A percentile compares a stretch with the other conserved stretches of the same genome.
phyloP scores from a whole-genome alignment of 495 filamentous ascomycete species.

The Wilcoxina mikolae region DNA sequence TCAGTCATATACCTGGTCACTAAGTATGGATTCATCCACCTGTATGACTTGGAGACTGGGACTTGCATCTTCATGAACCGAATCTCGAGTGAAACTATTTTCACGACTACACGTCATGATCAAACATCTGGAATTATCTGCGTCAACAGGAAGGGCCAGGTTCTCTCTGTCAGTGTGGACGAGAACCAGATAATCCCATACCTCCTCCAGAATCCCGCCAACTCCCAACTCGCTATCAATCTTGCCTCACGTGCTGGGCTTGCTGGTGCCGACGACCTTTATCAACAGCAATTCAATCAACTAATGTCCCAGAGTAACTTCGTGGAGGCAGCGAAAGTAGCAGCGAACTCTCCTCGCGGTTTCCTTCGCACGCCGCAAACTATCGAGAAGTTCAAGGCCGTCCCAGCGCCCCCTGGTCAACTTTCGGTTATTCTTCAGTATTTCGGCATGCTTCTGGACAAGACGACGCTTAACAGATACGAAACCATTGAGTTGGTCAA shows the following conservation, averaged over 20 bases:
- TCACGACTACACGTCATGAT: conserved; percentile 75
- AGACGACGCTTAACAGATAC: conserved; percentile 77
- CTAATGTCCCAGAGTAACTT: conserved; percentile 62
- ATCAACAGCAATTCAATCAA: conserved; percentile 80
- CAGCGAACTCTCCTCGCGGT: conserved; percentile 88
- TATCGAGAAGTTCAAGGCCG: conserved; percentile 83
- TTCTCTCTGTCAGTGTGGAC: conserved; percentile 81
- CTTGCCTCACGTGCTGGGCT: conserved; percentile 86
- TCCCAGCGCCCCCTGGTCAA: conserved; percentile 55
- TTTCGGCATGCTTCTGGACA: conserved; percentile 92
- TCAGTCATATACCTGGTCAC: conserved; percentile 93
- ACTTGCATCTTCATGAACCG: conserved; percentile 99
- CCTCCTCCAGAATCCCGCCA: conserved; percentile 86
- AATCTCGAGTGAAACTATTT: conserved; percentile 98
- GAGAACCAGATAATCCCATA: conserved; percentile 85
- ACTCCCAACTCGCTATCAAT: conserved; percentile 80
- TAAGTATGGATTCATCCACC: conserved; percentile 97
- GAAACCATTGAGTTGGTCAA: conserved; percentile 89
- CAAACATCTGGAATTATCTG: conserved; percentile 79
- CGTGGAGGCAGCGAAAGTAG: conserved; percentile 79
- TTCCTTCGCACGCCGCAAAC: conserved; percentile 89
- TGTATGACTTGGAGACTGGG: conserved; percentile 92
- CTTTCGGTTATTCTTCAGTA: conserved; percentile 93
- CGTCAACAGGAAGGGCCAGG: conserved; percentile 93
- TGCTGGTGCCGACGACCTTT: conserved; percentile 88